Conservation (phyloP, 177 flowering plant species). For the Vitis hybrid region DNA sequence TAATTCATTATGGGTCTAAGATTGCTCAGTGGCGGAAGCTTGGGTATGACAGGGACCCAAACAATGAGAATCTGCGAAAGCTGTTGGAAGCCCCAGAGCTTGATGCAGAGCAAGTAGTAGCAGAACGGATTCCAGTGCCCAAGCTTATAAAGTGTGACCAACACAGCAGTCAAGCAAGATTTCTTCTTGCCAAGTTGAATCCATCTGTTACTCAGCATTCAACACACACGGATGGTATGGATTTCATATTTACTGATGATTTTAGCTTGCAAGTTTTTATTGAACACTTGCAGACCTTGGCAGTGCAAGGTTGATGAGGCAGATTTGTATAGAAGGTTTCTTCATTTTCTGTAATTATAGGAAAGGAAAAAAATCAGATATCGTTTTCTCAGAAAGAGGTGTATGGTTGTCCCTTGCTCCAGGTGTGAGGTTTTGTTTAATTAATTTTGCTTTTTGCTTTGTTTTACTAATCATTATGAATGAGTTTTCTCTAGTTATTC, state of each 20-base stretch:
- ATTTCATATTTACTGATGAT: constrained; percentile 86
- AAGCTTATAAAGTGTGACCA: constrained; percentile 82
- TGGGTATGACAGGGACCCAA: constrained; percentile 73
- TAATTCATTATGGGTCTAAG: constrained; percentile 83
- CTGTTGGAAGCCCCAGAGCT: constrained; percentile 79
- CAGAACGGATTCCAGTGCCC: constrained; percentile 82
- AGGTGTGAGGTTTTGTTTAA: too few relatives aligned
- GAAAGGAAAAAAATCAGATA: neutral
- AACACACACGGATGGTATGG: constrained; percentile 47
- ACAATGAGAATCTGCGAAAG: constrained; percentile 74
- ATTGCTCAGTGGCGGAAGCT: constrained; percentile 89
- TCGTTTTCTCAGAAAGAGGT: too few relatives aligned
- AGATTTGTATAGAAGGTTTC: constrained; percentile 9
- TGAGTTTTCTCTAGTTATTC: too few relatives aligned
- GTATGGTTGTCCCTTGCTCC: too few relatives aligned
- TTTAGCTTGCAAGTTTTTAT: constrained; percentile 83
- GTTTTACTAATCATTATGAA: too few relatives aligned
- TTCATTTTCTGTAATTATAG: neutral
- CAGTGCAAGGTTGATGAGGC: constrained; percentile 64
- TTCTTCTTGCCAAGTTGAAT: constrained; percentile 90
- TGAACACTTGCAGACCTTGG: constrained; percentile 79
- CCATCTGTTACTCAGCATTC: constrained; percentile 90
- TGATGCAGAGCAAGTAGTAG: constrained; percentile 73
- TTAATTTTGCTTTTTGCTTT: too few relatives aligned
- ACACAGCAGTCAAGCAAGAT: constrained; percentile 90